A percentile compares a stretch with the other conserved stretches of the same genome.
Evolutionary conservation across 169 alveolate genomes (phyloP).

Genomic region (Perkinsus chesapeaki): DNA sequence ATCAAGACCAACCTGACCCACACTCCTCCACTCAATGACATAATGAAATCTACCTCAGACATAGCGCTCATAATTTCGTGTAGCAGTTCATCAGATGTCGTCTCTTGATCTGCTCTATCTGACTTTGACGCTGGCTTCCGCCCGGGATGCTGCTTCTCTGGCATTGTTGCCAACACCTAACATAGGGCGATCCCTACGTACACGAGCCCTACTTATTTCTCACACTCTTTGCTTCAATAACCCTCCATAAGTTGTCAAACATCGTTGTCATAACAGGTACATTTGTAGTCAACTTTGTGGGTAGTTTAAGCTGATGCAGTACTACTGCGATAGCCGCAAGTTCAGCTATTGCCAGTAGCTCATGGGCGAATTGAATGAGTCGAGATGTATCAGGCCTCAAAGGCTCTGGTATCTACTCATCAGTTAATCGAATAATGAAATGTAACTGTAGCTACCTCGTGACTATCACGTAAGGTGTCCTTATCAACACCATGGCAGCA

Average conservation of each 20-base stretch:
- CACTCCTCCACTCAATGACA: neutral
- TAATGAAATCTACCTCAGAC: neutral
- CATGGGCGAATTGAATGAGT: neutral
- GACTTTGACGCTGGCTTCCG: neutral
- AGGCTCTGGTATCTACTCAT: neutral
- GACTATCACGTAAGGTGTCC: neutral
- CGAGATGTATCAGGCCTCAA: neutral
- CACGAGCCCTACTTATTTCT: neutral
- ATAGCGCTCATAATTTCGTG: neutral
- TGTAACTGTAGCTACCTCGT: neutral
- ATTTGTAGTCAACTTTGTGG: neutral
- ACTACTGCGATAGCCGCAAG: neutral
- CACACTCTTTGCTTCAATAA: neutral
- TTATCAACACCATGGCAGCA: neutral
- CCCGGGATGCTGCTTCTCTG: neutral
- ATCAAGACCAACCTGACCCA: neutral
- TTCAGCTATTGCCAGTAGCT: neutral
- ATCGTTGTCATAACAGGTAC: neutral
- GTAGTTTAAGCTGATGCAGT: neutral
- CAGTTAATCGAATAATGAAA: neutral
- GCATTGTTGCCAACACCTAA: neutral
- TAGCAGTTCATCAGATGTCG: neutral
- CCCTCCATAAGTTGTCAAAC: neutral
- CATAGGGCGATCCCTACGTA: neutral
- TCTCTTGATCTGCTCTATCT: neutral